Conservation (phyloP, 495 filamentous ascomycete species). For the Parathielavia hyrcaniae region DNA sequence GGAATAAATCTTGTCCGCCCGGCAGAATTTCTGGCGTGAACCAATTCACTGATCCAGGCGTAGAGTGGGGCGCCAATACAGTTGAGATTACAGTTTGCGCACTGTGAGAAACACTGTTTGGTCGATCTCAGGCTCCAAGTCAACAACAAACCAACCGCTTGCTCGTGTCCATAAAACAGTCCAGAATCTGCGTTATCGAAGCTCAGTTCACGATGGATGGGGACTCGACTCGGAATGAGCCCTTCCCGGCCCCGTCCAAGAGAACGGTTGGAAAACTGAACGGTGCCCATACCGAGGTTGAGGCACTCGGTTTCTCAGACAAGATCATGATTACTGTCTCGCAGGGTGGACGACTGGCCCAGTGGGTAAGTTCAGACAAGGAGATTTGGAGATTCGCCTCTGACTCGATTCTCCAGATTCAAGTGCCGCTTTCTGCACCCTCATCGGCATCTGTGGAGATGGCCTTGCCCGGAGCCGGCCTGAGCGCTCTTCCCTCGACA, state of each 20-base stretch:
- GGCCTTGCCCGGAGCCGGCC: slow-evolving; percentile 46
- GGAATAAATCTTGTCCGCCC: slow-evolving; percentile 43
- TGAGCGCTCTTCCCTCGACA: slow-evolving; percentile 62
- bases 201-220: slow-evolving; percentile 21
- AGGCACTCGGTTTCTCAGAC: slow-evolving; percentile 70
- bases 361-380: slow-evolving; percentile 63
- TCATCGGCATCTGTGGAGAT: slow-evolving; percentile 55
- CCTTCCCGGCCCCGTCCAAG: slow-evolving; percentile 74
- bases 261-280: slow-evolving; percentile 57
- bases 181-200: background rate
- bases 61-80: slow-evolving; percentile 7
- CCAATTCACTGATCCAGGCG: background rate
- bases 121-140: background rate
- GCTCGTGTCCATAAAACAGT: background rate
- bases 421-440: slow-evolving; percentile 71
- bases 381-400: background rate
- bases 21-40: slow-evolving; percentile 39
- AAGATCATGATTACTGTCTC: slow-evolving; percentile 88
- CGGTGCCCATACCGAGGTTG: slow-evolving; percentile 65
- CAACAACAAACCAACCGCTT: background rate
- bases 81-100: slow-evolving; percentile 4
- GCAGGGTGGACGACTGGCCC: slow-evolving; percentile 76
- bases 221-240: slow-evolving; percentile 30
- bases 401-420: slow-evolving; percentile 52
- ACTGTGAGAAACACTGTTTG: too few relatives aligned